Evolutionary conservation across 768 basidiomycete genomes (phyloP).

Genomic region (Ephemerocybe angulata): DNA sequence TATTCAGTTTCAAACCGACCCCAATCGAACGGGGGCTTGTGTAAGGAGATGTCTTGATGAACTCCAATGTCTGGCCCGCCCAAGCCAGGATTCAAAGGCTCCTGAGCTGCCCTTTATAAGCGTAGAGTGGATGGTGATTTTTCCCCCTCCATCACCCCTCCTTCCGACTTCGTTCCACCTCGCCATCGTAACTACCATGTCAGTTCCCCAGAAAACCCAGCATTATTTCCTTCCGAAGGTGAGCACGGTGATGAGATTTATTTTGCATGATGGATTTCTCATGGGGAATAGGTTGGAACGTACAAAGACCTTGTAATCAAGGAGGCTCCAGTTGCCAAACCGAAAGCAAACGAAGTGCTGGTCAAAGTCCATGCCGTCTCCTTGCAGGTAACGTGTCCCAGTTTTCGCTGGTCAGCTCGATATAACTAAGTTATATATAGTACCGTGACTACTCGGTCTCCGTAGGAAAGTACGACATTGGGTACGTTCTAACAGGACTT

Average conservation of each 20-base stretch:
- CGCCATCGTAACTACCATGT: too few species aligned
- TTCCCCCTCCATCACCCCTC: too few species aligned
- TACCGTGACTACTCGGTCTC: not conserved
- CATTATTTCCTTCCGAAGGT: conserved; percentile 22
- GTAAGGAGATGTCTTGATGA: too few species aligned
- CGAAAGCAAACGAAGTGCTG: conserved; percentile 46
- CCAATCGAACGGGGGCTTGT: too few species aligned
- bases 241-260: not conserved
- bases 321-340: conserved; percentile 24
- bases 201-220: too few species aligned
- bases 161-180: too few species aligned
- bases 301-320: conserved; percentile 21
- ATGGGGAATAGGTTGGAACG: conserved; percentile 16
- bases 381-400: conserved; percentile 43
- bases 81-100: too few species aligned
- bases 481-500: conserved; percentile 4
- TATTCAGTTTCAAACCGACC: too few species aligned
- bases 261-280: not conserved
- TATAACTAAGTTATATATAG: not conserved
- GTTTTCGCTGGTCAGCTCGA: not conserved
- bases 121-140: too few species aligned
- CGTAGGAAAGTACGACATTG: not conserved
- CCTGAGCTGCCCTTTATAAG: too few species aligned
- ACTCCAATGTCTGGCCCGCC: too few species aligned
- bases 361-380: conserved; percentile 56